Evolutionary conservation across 2,329 filamentous ascomycete species (phyloP).

Genomic region (Colletotrichum sidae): DNA sequence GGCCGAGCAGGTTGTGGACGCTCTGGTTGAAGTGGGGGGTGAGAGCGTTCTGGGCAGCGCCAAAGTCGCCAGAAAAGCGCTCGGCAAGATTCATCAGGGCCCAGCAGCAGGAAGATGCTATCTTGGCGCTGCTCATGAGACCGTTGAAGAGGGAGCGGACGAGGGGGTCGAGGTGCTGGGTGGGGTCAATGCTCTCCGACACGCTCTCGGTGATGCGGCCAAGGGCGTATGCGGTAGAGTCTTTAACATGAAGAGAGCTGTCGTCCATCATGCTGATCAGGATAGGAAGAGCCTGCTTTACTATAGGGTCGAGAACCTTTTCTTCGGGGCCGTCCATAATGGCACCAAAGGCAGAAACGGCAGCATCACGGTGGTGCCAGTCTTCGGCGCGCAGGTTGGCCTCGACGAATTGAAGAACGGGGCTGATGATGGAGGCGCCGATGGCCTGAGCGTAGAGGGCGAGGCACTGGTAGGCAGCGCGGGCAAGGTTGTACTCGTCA

Average conservation of each 20-base stretch:
- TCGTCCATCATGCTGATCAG: conserved; percentile 95
- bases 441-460: conserved; percentile 96
- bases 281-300: conserved; percentile 94
- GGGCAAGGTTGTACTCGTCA: conserved; percentile 96
- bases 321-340: conserved; percentile 99
- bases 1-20: conserved; percentile 83
- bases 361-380: conserved; percentile 95
- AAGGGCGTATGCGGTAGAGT: conserved; percentile 95
- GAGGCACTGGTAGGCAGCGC: conserved; percentile 95
- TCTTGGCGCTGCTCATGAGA: conserved; percentile 91
- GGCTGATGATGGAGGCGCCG: conserved; percentile 82
- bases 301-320: conserved; percentile 89
- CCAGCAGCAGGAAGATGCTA: conserved; percentile 99
- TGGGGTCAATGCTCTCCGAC: conserved; percentile 89
- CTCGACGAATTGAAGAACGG: conserved; percentile 93
- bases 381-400: conserved; percentile 88
- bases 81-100: conserved; percentile 98
- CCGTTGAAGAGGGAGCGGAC: conserved; percentile 92
- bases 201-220: conserved; percentile 96
- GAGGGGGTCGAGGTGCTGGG: conserved; percentile 83
- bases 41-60: conserved; percentile 81
- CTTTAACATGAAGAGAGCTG: conserved; percentile 87
- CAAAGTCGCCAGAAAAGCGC: conserved; percentile 89
- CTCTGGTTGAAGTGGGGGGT: conserved; percentile 95
- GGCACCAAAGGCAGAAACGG: conserved; percentile 95